Base-by-base conservation (phyloP, 1,284 basidiomycete genomes). In the Sanghuangporus baumii region DNA sequence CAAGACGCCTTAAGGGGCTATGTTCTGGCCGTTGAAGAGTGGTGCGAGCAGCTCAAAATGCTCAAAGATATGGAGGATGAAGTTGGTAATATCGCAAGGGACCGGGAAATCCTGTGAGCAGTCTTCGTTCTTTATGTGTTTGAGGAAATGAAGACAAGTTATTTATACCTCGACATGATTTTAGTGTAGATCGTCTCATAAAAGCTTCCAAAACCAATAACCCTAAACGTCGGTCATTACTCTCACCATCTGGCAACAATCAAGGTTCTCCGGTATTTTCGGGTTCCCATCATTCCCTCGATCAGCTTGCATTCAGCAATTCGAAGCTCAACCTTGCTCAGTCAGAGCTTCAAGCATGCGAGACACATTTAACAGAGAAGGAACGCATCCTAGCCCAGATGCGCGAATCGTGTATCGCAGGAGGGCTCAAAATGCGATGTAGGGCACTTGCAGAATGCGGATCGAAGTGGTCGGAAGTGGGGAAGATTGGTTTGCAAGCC, bases 21-120 rank as follows among this genome's bases (percentile, higher is more conserved):
- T 72, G 79, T 78, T 0, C 72, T 68, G 6, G 81, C 82, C 0
- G 76, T 91, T 0, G 87, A 91, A 38, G 73, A 79, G 38, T 91
- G 89, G 84, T 79, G 83, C 51, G 81, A 82, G 43, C 78, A 82
- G 66, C 76, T 91, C 67, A 82, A 79, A 65, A 74, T 74, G 31
- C 75, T 91, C 65, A 75, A 75, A 69, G 70, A 72, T 26, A 68
- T 76, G 59, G 89, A 93, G 71, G 86, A 89, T 46, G 87, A 89
- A 59, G 81, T 91, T 3, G 79, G 76, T 16, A 85, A 82, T 66
- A 78, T 91, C 61, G 76, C 89, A 57, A 77, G 88, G 3, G 89
- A 92, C 72, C 75, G 88, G 43, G 89, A 92, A 67, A 91, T 92
- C 66, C 77, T 91, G 89, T 91, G 66, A 71, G 88, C 80, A 9